Evolutionary conservation across 208 protist species (phyloP), one percentile per base, ranked within the genome.

Genomic region (Acanthamoeba healyi): DNA sequence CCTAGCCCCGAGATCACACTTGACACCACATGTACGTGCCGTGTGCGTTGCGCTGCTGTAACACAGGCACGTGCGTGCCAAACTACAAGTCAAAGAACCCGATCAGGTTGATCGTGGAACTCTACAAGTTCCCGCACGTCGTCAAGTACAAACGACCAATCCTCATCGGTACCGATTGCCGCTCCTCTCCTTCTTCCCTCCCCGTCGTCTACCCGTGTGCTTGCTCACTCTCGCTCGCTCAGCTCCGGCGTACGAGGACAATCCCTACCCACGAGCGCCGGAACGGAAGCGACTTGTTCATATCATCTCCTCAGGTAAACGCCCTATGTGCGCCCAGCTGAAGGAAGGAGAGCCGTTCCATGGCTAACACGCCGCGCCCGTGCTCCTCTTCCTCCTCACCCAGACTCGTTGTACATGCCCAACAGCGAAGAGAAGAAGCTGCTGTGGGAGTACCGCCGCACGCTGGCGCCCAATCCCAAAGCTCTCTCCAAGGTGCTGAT

Each of bases 71-170:
- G 7, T 65, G 46, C 42, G 51, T 65, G 19, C 26, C 51, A 9
- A 88, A 88, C 81, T 42, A 63, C 34, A 88, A 88, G 46, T 34
- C 81, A 46, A 93, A 61, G 24, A 93, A 82, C 49, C 61, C 61
- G 22, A 36, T 44, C 72, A 46, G 26, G 72, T 32, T 81, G 6
- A 29, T 81, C n/a, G 38, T 81, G 12, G 72, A 88, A 32, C n/a
- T 63, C 14, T 34, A 54, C 26, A 88, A 63, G 42, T 42, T 42
- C 38, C 34, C 72, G 10, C 42, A 51, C 9, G 72, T 82, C 38
- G 72, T 51, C 72, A 38, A 46, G 10, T 82, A 42, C 19, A 82
- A 42, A 15, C 42, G 38, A 42, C 34, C 38, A 6, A 82, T 51
- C 10, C 22, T 51, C 38, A 32, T 51, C 72, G 72, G 34, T 82